Evolutionary conservation across 352 stramenopile genomes (phyloP).

Genomic region (Phytophthora hybrid): DNA sequence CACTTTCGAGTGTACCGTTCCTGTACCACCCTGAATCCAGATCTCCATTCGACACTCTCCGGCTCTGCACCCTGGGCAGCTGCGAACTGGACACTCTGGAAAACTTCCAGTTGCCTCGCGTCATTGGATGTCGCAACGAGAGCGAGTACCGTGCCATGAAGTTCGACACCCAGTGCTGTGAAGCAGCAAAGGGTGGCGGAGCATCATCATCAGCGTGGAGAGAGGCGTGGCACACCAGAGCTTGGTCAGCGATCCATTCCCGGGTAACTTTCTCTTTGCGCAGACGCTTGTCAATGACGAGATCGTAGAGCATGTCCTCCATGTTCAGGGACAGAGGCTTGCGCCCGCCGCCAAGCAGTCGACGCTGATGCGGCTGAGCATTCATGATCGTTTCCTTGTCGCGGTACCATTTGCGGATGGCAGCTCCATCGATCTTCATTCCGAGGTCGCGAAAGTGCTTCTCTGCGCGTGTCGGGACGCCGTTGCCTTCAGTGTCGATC

Average conservation of each 20-base stretch:
- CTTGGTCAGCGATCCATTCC: conserved; percentile 15
- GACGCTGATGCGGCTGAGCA: not conserved
- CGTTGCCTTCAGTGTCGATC: conserved; percentile 16
- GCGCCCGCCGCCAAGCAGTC: conserved; percentile 2
- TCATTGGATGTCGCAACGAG: no score
- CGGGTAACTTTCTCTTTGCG: conserved; percentile 23
- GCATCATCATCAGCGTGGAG: no score
- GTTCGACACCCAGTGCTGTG: no score
- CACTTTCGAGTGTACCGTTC: no score
- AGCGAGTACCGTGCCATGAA: no score
- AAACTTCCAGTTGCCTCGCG: no score
- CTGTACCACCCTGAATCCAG: no score
- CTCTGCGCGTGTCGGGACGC: conserved; percentile 17
- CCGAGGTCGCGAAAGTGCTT: conserved; percentile 24
- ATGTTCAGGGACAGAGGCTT: conserved; percentile 25
- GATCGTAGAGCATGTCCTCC: conserved; percentile 24
- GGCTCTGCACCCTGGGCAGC: no score
- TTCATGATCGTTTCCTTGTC: conserved; percentile 26
- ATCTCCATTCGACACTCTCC: no score
- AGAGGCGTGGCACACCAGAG: not conserved
- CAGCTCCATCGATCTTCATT: conserved; percentile 24
- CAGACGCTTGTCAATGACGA: conserved; percentile 13
- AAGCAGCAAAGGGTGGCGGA: no score
- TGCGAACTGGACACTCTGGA: no score
- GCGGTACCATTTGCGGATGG: conserved; percentile 34